A percentile compares a stretch with the other conserved stretches of the same genome.
phyloP scores from a whole-genome alignment of 768 basidiomycete genomes.

The Kwoniella pini region DNA sequence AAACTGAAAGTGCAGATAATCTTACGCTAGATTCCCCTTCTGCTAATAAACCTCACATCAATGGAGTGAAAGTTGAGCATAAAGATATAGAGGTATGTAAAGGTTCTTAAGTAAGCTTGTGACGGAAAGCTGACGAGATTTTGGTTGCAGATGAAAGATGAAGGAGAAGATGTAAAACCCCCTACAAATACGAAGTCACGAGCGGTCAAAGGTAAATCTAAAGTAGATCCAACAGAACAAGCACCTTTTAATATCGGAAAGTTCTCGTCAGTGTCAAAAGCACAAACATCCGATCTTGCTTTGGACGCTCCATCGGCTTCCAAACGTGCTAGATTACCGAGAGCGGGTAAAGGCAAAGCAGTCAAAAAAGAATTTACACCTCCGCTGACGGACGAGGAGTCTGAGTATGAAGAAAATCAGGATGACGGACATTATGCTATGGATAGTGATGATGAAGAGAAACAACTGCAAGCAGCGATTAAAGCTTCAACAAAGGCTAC shows the following conservation, averaged over 20 bases:
- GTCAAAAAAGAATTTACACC: constrained; percentile 15
- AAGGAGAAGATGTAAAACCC: constrained; percentile 7
- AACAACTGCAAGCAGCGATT: constrained; percentile 34
- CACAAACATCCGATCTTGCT: constrained; percentile 13
- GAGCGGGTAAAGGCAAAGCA: constrained; percentile 27
- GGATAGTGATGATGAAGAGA: constrained; percentile 44
- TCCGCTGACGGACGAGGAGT: constrained; percentile 24
- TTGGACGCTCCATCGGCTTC: constrained; percentile 3
- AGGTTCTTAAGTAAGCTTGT: background rate
- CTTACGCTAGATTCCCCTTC: constrained; percentile 36
- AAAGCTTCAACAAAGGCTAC: constrained; percentile 22
- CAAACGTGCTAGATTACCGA: constrained; percentile 3
- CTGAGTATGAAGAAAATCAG: constrained; percentile 15
- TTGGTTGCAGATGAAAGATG: background rate
- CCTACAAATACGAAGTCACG: background rate
- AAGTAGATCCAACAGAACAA: constrained; percentile 4
- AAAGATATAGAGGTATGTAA: constrained; percentile 22
- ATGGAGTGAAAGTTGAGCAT: constrained; percentile 18
- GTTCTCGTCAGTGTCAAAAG: constrained; percentile 28
- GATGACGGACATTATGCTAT: constrained; percentile 39
- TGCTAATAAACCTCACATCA: constrained; percentile 3
- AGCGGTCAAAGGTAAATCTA: constrained; percentile 17
- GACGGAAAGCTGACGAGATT: background rate
- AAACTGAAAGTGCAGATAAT: constrained; percentile 43
- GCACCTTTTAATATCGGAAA: constrained; percentile 47